Evolutionary conservation across 345 rosid species (phyloP), one percentile per base, ranked within the genome.

Genomic region (Moringa oleifera): DNA sequence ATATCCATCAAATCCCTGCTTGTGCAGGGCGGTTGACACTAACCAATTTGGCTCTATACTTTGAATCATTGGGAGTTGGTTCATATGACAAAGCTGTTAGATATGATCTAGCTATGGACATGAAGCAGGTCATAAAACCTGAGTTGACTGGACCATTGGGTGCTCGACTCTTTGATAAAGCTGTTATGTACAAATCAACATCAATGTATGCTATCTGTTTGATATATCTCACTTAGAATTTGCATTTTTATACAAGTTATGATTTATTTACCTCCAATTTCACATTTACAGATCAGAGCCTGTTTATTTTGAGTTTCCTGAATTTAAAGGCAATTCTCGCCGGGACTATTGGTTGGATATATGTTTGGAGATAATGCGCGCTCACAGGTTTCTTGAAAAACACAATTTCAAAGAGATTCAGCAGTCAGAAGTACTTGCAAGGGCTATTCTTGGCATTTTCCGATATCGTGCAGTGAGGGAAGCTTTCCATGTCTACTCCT

Each of bases 141-240:
- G 98, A 89, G 72, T 68, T 87, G 74, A 93, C 97, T 53, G 98
- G 96, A 62, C 98, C 96, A 33, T 63, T 89, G 79, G 98, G 97
- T 61, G 96, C 97, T 79, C 91, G 98, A 59, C 82, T 93, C 58
- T 93, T 93, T 70, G 97, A 93, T 73, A 93, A 88, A 75, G 98
- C 97, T 65, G 89, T 93, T 71, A 85, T 89, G 96, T 93, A 85
- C 88, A 89, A 84, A 61, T 93, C 98, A 25, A 59, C 68, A 71
- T 59, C 74, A 21, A 63, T 83, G 98, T 92, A 85, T 55, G 96
- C 83, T 65, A 49, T 71, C 73, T 59, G 46, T 55, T 60, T 23
- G 55, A 57, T 68, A 37, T 59, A 47, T 37, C 23, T 37, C 45
- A 51, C 24, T 28, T 53, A 33, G 41, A 62, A 62, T 60, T 51